Percentiles rank a stretch among this genome's conserved stretches.
Evolutionary conservation across 1,139 yeast species (phyloP).

Genomic region (Magnusiomyces clavatus): DNA sequence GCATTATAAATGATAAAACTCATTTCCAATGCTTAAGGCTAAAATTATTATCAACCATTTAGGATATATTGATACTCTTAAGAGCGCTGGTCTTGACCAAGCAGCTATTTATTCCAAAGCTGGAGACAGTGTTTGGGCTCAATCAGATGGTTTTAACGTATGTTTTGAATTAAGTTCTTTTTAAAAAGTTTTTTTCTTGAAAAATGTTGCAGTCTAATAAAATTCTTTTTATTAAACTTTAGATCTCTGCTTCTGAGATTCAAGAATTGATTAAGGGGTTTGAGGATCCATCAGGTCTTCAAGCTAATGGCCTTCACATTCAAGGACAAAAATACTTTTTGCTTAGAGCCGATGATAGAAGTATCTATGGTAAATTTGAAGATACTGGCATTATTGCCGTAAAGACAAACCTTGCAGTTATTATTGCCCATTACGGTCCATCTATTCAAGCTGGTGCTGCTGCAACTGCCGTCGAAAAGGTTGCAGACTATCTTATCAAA

Average conservation of each 20-base stretch:
- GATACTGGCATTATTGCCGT: slow-evolving; percentile 86
- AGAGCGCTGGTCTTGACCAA: slow-evolving; percentile 78
- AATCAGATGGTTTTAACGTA: slow-evolving; percentile 62
- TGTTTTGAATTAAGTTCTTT: slow-evolving; percentile 3
- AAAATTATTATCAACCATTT: slow-evolving; percentile 14
- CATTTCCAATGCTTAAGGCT: slow-evolving; percentile 10
- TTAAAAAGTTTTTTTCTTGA: background rate
- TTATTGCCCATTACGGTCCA: slow-evolving; percentile 77
- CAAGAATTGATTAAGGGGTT: slow-evolving; percentile 70
- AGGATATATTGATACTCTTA: slow-evolving; percentile 92
- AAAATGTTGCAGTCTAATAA: slow-evolving; percentile 8
- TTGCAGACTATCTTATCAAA: slow-evolving; percentile 88
- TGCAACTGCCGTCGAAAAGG: slow-evolving; percentile 83
- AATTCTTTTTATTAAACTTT: background rate
- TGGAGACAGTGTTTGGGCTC: slow-evolving; percentile 95
- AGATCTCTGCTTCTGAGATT: slow-evolving; percentile 55
- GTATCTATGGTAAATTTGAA: slow-evolving; percentile 86
- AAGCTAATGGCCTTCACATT: slow-evolving; percentile 77
- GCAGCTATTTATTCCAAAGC: slow-evolving; percentile 92
- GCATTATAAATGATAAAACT: background rate
- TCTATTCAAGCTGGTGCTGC: slow-evolving; percentile 96
- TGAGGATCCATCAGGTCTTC: slow-evolving; percentile 69
- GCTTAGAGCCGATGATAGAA: slow-evolving; percentile 84
- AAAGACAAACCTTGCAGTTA: slow-evolving; percentile 85
- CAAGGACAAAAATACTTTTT: slow-evolving; percentile 83